Evolutionary conservation across 2,329 filamentous ascomycete species (phyloP).

Genomic region (Penicillium sp.): DNA sequence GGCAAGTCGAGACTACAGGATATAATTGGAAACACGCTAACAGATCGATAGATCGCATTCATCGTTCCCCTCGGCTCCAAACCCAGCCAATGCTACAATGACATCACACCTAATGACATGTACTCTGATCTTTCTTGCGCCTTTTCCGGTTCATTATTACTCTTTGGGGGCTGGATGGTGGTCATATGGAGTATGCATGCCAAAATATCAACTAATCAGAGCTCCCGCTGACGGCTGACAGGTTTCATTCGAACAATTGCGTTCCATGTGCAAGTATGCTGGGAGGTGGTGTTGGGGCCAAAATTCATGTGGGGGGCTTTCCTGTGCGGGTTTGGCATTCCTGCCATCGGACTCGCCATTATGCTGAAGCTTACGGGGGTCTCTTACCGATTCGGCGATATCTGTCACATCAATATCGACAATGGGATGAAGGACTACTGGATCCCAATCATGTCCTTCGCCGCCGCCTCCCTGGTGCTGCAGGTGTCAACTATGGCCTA

Average conservation of each 20-base stretch:
- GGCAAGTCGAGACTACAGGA: slow-evolving; percentile 51
- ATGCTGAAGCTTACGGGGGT: slow-evolving; percentile 85
- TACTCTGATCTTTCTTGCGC: slow-evolving; percentile 77
- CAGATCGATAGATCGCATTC: slow-evolving; percentile 69
- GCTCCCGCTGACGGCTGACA: background rate
- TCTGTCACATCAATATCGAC: slow-evolving; percentile 91
- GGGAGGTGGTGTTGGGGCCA: slow-evolving; percentile 86
- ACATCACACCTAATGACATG: slow-evolving; percentile 94
- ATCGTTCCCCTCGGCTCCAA: slow-evolving; percentile 79
- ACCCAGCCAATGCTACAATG: slow-evolving; percentile 81
- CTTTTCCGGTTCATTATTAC: slow-evolving; percentile 80
- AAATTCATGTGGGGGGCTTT: slow-evolving; percentile 88
- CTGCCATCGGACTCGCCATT: slow-evolving; percentile 70
- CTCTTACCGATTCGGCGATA: slow-evolving; percentile 87
- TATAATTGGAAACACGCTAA: slow-evolving; percentile 9
- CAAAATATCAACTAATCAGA: background rate
- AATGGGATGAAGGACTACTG: slow-evolving; percentile 84
- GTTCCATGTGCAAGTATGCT: slow-evolving; percentile 96
- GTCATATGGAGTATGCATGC: slow-evolving; percentile 68
- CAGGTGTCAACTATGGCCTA: slow-evolving; percentile 86
- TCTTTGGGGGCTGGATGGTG: slow-evolving; percentile 81
- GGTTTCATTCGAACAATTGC: slow-evolving; percentile 80
- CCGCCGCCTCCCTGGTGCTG: slow-evolving; percentile 72
- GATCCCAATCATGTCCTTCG: slow-evolving; percentile 81
- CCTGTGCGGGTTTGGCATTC: slow-evolving; percentile 79